Conservation (phyloP, 495 filamentous ascomycete species). For the Daldinia concentrica region DNA sequence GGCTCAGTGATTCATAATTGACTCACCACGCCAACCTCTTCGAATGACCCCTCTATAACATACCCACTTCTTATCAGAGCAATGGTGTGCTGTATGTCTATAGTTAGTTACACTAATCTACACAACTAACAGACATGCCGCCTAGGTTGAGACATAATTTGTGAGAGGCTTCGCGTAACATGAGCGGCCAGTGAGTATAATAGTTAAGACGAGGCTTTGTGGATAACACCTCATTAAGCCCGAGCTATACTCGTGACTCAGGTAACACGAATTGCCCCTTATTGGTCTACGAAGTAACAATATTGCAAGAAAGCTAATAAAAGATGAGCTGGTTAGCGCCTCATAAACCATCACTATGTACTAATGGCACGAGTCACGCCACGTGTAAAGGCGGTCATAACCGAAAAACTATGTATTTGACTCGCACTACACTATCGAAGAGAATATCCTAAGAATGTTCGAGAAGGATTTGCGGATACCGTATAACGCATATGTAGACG, state of each 20-base stretch:
- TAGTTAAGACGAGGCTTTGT: background rate
- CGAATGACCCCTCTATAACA: background rate
- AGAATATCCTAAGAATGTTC: background rate
- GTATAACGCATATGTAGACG: background rate
- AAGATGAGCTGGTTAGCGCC: background rate
- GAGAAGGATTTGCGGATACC: background rate
- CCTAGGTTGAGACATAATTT: background rate
- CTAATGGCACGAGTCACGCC: background rate
- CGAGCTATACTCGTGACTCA: background rate
- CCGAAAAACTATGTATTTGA: background rate
- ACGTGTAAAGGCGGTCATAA: background rate
- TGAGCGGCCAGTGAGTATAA: background rate
- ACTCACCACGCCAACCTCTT: background rate
- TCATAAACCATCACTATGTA: background rate
- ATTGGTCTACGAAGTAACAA: no score
- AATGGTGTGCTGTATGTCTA: no score
- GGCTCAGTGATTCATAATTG: background rate
- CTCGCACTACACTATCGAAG: background rate
- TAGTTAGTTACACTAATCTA: background rate
- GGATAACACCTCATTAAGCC: background rate
- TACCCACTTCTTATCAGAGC: background rate
- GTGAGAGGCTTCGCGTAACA: background rate
- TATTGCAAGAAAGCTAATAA: background rate
- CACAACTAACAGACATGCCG: background rate
- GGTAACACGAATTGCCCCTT: no score